phyloP scores from a whole-genome alignment of 2,329 filamentous ascomycete species.

The Coniella vitis region DNA sequence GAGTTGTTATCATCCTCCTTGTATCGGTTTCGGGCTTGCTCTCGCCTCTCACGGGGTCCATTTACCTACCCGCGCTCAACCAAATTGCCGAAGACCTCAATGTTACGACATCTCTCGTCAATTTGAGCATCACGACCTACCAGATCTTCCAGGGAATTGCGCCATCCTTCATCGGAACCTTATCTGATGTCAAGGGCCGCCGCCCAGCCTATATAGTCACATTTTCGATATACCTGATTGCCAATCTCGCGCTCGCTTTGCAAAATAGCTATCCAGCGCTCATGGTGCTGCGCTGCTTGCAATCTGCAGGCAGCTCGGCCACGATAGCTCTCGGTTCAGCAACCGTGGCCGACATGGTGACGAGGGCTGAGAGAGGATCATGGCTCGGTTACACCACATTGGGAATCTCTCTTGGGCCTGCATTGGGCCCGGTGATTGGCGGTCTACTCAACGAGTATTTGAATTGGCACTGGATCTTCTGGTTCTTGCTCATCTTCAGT shows the following conservation, averaged over 20 bases:
- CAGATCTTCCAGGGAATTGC: constrained; percentile 17
- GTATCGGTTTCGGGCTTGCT: constrained; percentile 1
- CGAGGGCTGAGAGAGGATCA: constrained; percentile 51
- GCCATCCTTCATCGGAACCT: constrained; percentile 32
- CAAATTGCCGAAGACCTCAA: constrained; percentile 32
- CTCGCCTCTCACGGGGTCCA: constrained; percentile 13
- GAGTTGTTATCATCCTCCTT: background rate
- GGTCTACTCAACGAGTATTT: constrained; percentile 49
- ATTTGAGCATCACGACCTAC: constrained; percentile 38
- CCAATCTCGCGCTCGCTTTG: constrained; percentile 40
- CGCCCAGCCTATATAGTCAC: constrained; percentile 40
- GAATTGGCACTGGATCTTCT: constrained; percentile 56
- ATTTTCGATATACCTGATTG: constrained; percentile 39
- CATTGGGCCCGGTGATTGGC: constrained; percentile 50
- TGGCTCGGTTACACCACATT: constrained; percentile 47
- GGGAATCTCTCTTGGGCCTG: constrained; percentile 40
- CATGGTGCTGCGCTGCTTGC: constrained; percentile 43
- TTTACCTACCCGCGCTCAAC: constrained; percentile 35
- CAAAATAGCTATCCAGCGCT: constrained; percentile 38
- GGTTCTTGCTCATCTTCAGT: constrained; percentile 48
- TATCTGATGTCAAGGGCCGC: constrained; percentile 22
- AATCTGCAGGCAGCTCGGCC: constrained; percentile 24
- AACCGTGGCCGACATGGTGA: constrained; percentile 53
- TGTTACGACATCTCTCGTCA: constrained; percentile 35
- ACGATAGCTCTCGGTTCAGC: constrained; percentile 21